Conservation (phyloP, 129 eudicot species). For the Ambrosia artemisiifolia region DNA sequence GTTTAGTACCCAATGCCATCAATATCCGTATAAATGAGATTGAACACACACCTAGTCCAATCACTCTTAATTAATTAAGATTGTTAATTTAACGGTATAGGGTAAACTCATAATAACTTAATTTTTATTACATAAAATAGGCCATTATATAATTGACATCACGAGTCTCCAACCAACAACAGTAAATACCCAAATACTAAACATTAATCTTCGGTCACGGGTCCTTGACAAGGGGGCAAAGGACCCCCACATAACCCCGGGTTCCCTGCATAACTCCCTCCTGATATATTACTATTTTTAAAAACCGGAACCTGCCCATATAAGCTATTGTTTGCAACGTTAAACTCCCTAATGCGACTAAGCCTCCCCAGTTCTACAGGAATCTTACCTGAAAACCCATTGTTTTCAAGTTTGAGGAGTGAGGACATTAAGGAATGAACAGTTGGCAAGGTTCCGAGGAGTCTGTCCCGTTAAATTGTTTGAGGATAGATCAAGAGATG, state of each 20-base stretch:
- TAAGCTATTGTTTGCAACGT: conserved; percentile 57
- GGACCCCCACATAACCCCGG: conserved; percentile 70
- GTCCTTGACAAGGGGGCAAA: conserved; percentile 38
- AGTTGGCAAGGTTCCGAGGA: conserved; percentile 50
- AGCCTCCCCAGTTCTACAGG: conserved; percentile 34
- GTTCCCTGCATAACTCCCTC: conserved; percentile 48
- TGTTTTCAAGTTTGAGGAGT: conserved; percentile 44
- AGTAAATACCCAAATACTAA: too few relatives aligned
- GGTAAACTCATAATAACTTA: too few relatives aligned
- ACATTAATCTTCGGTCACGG: neutral
- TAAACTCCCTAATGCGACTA: conserved; percentile 16
- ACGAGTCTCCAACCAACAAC: neutral
- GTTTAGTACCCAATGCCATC: too few relatives aligned
- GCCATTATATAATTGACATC: too few relatives aligned
- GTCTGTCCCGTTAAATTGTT: conserved; percentile 55
- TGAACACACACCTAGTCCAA: too few relatives aligned
- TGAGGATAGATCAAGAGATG: conserved; percentile 62
- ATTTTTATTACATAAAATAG: too few relatives aligned
- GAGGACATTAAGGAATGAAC: conserved; percentile 49
- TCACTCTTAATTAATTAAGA: too few relatives aligned
- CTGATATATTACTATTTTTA: conserved; percentile 13
- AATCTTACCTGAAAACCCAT: conserved; percentile 53
- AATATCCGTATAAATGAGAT: too few relatives aligned
- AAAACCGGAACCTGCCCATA: conserved; percentile 57
- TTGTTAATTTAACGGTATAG: too few relatives aligned